Conservation (phyloP, 2,329 filamentous ascomycete species). For the Colletotrichum agaves region DNA sequence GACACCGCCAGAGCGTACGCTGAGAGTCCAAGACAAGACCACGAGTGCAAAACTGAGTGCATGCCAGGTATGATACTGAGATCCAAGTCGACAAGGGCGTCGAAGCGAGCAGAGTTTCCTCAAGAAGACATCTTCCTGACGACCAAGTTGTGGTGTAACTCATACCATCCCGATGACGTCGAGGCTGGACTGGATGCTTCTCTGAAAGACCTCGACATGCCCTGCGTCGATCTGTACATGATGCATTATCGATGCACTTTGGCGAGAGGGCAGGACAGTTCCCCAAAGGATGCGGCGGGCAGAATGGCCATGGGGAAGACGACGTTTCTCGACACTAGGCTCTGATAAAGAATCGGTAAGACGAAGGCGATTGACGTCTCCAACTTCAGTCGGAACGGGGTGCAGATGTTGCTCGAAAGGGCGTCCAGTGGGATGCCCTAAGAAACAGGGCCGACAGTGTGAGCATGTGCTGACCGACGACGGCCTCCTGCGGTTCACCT, state of each 20-base stretch:
- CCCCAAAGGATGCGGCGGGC: no score
- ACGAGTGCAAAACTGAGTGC: no score
- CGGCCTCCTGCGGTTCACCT: conserved; percentile 54
- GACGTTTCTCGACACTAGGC: neutral
- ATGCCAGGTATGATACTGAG: no score
- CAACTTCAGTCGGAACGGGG: conserved; percentile 1
- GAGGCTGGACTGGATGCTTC: conserved; percentile 60
- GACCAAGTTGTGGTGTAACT: conserved; percentile 71
- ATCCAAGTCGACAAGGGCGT: no score
- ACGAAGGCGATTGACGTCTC: neutral
- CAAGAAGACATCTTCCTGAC: conserved; percentile 61
- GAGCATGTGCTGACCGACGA: neutral
- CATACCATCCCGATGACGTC: conserved; percentile 60
- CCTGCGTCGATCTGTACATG: conserved; percentile 64
- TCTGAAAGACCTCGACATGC: conserved; percentile 59
- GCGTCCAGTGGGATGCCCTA: neutral
- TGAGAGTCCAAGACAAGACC: no score
- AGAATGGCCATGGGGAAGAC: neutral
- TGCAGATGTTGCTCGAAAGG: neutral
- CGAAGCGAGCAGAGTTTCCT: conserved; percentile 54
- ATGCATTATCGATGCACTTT: conserved; percentile 57
- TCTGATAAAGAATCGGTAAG: neutral
- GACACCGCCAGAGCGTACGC: conserved; percentile 60
- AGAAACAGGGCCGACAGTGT: accelerated
- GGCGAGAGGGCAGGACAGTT: neutral